Conservation (phyloP, 1,284 basidiomycete genomes). For the Fomitopsis betulina region DNA sequence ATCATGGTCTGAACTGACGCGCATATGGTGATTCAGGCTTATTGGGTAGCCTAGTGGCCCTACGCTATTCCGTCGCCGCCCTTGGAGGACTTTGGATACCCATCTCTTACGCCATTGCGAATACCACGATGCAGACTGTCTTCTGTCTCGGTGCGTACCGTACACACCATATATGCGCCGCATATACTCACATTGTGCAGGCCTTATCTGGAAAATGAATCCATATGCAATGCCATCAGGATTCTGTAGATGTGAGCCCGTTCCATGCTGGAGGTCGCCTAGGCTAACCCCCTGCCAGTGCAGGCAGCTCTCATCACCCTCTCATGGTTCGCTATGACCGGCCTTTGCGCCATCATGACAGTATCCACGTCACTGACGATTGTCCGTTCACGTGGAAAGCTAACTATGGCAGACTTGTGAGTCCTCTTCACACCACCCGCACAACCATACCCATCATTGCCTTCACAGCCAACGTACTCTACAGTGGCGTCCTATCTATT, state of each 20-base stretch:
- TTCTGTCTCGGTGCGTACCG: conserved; percentile 36
- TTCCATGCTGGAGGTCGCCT: not conserved
- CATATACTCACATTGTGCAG: conserved; percentile 26
- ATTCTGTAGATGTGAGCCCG: conserved; percentile 50
- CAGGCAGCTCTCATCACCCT: conserved; percentile 46
- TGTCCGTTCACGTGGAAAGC: conserved; percentile 41
- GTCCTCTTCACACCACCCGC: conserved; percentile 6
- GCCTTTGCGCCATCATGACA: conserved; percentile 46
- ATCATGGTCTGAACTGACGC: not conserved
- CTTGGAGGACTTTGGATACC: conserved; percentile 40
- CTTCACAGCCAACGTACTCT: conserved; percentile 12
- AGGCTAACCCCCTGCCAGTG: conserved; percentile 25
- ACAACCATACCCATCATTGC: conserved; percentile 1
- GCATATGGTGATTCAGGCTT: conserved; percentile 31
- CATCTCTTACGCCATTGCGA: conserved; percentile 39
- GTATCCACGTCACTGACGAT: conserved; percentile 43
- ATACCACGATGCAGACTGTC: conserved; percentile 42
- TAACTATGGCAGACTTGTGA: conserved; percentile 25
- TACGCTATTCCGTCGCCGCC: conserved; percentile 38
- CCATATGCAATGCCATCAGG: conserved; percentile 48
- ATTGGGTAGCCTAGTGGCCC: conserved; percentile 41
- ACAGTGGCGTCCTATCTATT: conserved; percentile 35
- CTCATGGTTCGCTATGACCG: conserved; percentile 44
- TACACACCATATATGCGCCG: not conserved
- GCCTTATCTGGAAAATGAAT: conserved; percentile 60